Base-by-base conservation (phyloP, 2,329 filamentous ascomycete species). In the Aquanectria penicillioides region DNA sequence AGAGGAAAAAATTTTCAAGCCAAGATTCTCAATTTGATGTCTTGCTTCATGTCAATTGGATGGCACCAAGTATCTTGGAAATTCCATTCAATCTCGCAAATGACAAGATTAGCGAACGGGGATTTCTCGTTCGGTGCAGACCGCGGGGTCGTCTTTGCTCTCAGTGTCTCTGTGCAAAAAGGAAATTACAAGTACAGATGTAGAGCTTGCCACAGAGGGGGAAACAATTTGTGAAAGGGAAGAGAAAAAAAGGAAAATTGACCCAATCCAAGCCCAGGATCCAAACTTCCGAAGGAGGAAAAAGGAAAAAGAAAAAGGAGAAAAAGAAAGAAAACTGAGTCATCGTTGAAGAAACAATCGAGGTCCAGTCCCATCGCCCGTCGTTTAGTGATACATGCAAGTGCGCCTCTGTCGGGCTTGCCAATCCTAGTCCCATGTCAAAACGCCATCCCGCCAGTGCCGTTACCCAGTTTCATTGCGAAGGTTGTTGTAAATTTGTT, bases 391-490 rank as follows among this genome's bases (percentile, higher is more conserved):
- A 64, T 69, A 61, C 57, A 69, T 66, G 52, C 53, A 54, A 50
- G 29, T 28, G 36, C 43, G 46, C 54, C 60, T 67, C 44, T 52
- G 28, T 51, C 40, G 37, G 29, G 40, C 57, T 49, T 41, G 51
- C 58, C 46, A 59, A 64, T 57, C 41, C 53, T 44, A 47, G 47
- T 56, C 41, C 15, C 31, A 58, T 46, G 34, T 33, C 20, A 67
- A 61, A 69, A 68, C 66, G 62, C 66, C 66, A 54, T 37, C 58
- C 57, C 55, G 58, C 34, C 22, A 26, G 41, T 69, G 48, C 44
- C 58, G 41, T 64, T 47, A 33, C 54, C 60, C 50, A 50, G 57
- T 59, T 57, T 54, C 65, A 36, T 62, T 59, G 56, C 50, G 62
- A 43, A 46, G 41, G 4, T 23, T 20, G 15, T 36, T 44, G 37